phyloP scores from a whole-genome alignment of 2,329 filamentous ascomycete genomes.

The Sclerotinia nivalis region DNA sequence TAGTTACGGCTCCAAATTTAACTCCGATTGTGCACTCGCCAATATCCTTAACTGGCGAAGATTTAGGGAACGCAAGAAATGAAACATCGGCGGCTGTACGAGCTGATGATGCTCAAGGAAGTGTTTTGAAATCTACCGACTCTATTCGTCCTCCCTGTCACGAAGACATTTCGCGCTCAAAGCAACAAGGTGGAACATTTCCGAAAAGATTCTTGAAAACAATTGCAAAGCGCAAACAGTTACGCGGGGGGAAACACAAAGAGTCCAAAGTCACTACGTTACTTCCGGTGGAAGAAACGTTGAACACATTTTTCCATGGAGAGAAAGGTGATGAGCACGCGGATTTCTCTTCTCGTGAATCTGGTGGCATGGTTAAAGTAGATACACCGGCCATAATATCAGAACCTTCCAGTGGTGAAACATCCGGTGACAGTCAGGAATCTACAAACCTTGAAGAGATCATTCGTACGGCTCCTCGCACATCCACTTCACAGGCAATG shows the following conservation, averaged over 20 bases:
- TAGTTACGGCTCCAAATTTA: background rate
- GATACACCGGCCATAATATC: background rate
- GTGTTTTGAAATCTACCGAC: background rate
- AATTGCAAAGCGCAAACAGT: background rate
- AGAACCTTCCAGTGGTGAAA: background rate
- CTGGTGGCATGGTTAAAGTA: background rate
- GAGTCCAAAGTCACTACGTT: background rate
- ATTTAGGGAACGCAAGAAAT: background rate
- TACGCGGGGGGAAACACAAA: background rate
- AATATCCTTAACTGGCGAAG: background rate
- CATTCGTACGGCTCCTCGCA: background rate
- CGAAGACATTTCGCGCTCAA: background rate
- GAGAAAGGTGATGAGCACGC: background rate
- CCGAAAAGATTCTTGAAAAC: slow-evolving; percentile 3
- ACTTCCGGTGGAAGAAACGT: background rate
- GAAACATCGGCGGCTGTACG: background rate
- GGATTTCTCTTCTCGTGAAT: background rate
- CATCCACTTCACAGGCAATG: background rate
- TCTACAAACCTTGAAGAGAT: slow-evolving; percentile 10
- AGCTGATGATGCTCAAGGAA: background rate
- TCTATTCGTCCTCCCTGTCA: too few relatives aligned
- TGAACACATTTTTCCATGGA: background rate
- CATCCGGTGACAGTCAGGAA: background rate
- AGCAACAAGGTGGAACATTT: background rate
- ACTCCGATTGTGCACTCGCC: background rate